These are phyloP conservation scores for Xylariaceae sp. DNA, from an alignment of 2,329 filamentous ascomycete species.

Conservation along the genomic window DNA sequence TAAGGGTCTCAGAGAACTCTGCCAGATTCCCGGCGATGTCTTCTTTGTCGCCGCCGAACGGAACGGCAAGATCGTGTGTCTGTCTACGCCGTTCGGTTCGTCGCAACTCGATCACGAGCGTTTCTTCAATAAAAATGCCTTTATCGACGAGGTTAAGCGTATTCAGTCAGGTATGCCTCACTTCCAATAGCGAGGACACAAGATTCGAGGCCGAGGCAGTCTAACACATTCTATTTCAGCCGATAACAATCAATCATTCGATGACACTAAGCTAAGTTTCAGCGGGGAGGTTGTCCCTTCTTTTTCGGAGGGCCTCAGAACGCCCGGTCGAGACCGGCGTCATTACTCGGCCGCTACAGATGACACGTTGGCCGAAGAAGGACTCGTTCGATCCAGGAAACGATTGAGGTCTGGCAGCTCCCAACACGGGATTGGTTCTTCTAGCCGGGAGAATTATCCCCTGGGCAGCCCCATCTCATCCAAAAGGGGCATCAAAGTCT, in stretches of 20 bases:
- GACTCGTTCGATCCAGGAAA: conserved; percentile 34
- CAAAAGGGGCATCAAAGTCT: conserved; percentile 46
- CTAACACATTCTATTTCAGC: conserved; percentile 2
- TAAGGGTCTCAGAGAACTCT: conserved; percentile 46
- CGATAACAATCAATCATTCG: conserved; percentile 4
- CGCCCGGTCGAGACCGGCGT: conserved; percentile 14
- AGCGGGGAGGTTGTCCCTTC: conserved; percentile 12
- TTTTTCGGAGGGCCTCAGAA: conserved; percentile 11
- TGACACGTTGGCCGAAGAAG: conserved; percentile 27
- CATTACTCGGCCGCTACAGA: background rate
- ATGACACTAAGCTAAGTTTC: conserved; percentile 18
- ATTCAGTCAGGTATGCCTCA: conserved; percentile 35
- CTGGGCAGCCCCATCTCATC: conserved; percentile 32
- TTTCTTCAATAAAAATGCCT: conserved; percentile 44
- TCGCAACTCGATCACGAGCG: conserved; percentile 30
- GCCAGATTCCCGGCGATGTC: conserved; percentile 44
- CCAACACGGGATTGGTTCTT: conserved; percentile 19
- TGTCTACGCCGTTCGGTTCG: conserved; percentile 30
- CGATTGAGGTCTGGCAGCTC: conserved; percentile 22
- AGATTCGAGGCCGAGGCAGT: background rate
- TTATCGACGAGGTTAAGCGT: conserved; percentile 35
- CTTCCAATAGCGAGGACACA: background rate
- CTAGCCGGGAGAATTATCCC: conserved; percentile 37
- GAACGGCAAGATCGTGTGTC: conserved; percentile 39
- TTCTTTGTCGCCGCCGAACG: conserved; percentile 49